These are phyloP conservation scores for Eremochloa ophiuroides DNA, from an alignment of 176 grass and related monocot species.

Conservation along the genomic window DNA sequence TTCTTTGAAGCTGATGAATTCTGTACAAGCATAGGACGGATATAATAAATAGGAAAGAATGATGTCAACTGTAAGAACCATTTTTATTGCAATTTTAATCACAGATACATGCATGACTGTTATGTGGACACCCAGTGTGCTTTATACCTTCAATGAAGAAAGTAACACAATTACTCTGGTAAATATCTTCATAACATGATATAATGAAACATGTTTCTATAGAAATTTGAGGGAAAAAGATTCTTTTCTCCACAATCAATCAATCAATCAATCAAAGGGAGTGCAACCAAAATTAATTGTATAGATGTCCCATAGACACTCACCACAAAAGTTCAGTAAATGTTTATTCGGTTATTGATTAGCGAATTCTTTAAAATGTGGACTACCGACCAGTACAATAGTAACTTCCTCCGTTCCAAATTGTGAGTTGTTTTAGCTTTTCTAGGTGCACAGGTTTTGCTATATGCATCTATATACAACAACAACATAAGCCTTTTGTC, in stretches of 20 bases:
- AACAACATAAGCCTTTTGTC: too few relatives aligned
- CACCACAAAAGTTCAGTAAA: background rate
- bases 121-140: background rate
- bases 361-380: background rate
- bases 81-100: background rate
- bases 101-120: background rate
- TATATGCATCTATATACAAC: background rate
- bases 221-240: background rate
- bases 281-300: background rate
- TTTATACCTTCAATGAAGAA: background rate
- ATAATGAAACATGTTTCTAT: background rate
- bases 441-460: background rate
- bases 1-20: constrained; percentile 58
- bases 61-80: background rate
- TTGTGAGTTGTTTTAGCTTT: background rate
- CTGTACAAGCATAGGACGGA: constrained; percentile 42
- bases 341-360: background rate
- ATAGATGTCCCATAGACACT: background rate
- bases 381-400: background rate
- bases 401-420: background rate
- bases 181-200: constrained; percentile 9
- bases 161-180: background rate
- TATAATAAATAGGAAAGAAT: constrained; percentile 21
- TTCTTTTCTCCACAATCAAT: background rate
- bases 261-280: background rate